Evolutionary conservation across 768 basidiomycete species (phyloP), one percentile per base, ranked within the genome.

Genomic region (Nidula microcarpa): DNA sequence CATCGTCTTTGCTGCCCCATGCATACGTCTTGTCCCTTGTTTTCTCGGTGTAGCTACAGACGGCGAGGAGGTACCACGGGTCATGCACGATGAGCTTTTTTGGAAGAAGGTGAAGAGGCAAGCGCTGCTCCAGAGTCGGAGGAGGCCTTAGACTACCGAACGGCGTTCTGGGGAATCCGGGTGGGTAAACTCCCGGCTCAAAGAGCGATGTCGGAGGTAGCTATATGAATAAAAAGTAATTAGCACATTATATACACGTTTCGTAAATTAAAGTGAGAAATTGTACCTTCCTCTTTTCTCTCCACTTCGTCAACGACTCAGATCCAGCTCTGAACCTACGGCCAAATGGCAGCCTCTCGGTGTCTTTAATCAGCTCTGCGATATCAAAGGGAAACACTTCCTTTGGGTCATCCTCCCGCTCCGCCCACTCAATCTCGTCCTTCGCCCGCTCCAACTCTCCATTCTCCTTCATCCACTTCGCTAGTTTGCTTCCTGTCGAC

Each of bases 141-240:
- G 53, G 77, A 79, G 0, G 78, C 78, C 1, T 62, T 58, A 4
- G 72, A 51, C 3, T 77, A 74, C 74, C 76, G 75, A 14, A 70
- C 71, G 13, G 61, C 52, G 6, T 76, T 73, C 49, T 79, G 76
- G 39, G 68, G 64, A 6, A 23, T 23, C 23, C 23, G 23, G 23
- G 23, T 23, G 23, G 23, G 23, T 23, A 23, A 23, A 23, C 23
- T 23, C 23, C 23, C 23, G 23, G 23, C 23, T 23, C 23, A 23
- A 23, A 23, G 23, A 23, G 23, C 23, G 23, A 23, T 23, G 23
- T 23, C 23, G 23, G 23, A 23, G 23, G 23, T 23, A 23, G 23
- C 23, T 23, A 23, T 23, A 23, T 23, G 23, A 23, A 23, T 23
- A 23, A 23, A 23, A 23, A 23, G 23, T 23, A 23, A 23, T 23